Evolutionary conservation across 768 basidiomycete species (phyloP), one percentile per base, ranked within the genome.

Genomic region (Tylopilus balloui): DNA sequence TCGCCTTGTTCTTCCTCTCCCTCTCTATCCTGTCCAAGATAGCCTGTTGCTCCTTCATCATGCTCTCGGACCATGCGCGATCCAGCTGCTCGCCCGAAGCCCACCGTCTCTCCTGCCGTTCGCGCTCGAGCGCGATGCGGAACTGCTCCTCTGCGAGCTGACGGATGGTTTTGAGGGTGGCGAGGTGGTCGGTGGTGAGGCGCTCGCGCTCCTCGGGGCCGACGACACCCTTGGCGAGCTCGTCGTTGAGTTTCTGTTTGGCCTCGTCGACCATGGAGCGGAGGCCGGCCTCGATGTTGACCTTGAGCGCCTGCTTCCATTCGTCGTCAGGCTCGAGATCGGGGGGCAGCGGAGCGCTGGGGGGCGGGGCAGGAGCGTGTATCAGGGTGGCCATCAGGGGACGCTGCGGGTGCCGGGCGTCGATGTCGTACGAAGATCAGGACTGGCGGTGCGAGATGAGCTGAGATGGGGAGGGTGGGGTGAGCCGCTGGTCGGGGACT

Each of bases 251-350:
- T 50, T 78, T 79, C 49, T 79, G 74, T 66, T 81, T 81, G 17
- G 86, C 79, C 51, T 84, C 84, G 47, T 81, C 75, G 51, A 85
- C 75, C 54, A 66, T 63, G 39, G 65, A 58, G 31, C 54, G 60
- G 42, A 73, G 59, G 8, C 68, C 69, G 2, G 71, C 69, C 55
- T 80, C 78, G 57, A 88, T 85, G 58, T 73, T 71, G 34, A 73
- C 70, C 58, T 61, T 69, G 56, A 79, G 67, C 2, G 57, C 48
- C 28, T 56, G 61, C 60, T 81, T 83, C 81, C 81, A 83, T 50
- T 70, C 66, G 2, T 77, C 74, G 64, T 79, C 75, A 3, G 79
- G 81, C 56, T 81, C 81, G 37, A 65, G 55, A 57, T 70, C 64
- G 28, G 51, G 50, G 24, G 48, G 52, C 3, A 49, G 37, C 35